Percentiles rank a stretch among this genome's conserved stretches.
Conservation (phyloP, 306 rosid species). For the Abrus precatorius region DNA sequence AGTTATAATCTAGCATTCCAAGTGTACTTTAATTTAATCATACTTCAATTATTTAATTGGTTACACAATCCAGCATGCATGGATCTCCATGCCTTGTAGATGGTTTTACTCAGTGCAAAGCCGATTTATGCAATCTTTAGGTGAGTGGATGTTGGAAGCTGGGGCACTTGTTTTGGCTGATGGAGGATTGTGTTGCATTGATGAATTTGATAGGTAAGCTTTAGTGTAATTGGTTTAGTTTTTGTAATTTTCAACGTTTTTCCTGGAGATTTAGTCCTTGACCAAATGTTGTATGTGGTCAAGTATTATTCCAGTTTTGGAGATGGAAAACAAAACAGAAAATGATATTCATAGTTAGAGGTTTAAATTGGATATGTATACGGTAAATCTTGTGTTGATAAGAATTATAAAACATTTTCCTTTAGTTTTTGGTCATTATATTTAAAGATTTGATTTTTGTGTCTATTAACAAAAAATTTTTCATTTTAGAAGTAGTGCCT, state of each 20-base stretch:
- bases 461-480: constrained; percentile 20
- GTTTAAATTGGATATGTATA: constrained; percentile 19
- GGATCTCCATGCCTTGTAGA: constrained; percentile 13
- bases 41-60: not conserved
- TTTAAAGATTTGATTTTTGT: constrained; percentile 28
- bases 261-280: constrained; percentile 33
- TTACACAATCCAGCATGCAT: constrained; percentile 36
- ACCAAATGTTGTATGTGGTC: constrained; percentile 35
- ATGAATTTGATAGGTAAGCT: constrained; percentile 89
- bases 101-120: constrained; percentile 32
- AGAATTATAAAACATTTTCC: constrained; percentile 12
- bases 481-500: not conserved
- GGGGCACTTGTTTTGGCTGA: constrained; percentile 99
- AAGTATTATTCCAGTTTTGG: constrained; percentile 25
- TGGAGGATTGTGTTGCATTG: constrained; percentile 98
- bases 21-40: constrained; percentile 9
- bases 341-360: constrained; percentile 14
- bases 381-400: constrained; percentile 16
- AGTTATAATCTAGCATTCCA: constrained; percentile 36
- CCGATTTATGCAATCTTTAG: constrained; percentile 54
- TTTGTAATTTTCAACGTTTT: not conserved
- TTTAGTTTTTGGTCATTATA: not conserved
- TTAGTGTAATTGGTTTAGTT: constrained; percentile 27
- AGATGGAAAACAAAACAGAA: constrained; percentile 24
- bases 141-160: constrained; percentile 99